Evolutionary conservation across 2,329 filamentous ascomycete genomes (phyloP).

Genomic region (Fusarium humuli): DNA sequence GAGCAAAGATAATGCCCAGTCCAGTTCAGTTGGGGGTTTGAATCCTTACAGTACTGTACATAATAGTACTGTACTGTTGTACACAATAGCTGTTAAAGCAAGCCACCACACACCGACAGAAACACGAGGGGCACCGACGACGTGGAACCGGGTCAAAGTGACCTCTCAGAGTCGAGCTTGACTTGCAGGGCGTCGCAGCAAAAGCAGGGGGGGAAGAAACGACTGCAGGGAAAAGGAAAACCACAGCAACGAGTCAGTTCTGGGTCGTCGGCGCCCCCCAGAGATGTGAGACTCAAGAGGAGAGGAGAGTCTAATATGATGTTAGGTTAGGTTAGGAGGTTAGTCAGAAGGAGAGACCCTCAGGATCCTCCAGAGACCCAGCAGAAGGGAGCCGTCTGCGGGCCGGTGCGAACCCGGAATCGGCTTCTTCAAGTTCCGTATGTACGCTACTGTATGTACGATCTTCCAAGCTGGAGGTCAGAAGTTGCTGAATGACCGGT

Average conservation of each 20-base stretch:
- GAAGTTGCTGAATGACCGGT: background rate
- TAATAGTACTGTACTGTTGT: background rate
- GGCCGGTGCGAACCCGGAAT: slow-evolving; percentile 43
- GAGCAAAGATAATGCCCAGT: background rate
- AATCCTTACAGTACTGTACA: background rate
- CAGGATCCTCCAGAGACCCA: slow-evolving; percentile 2
- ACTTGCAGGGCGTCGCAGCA: background rate
- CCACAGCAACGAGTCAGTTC: slow-evolving; percentile 38
- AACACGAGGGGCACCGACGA: slow-evolving; percentile 45
- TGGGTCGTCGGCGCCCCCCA: slow-evolving; percentile 5
- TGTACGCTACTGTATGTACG: slow-evolving; percentile 16
- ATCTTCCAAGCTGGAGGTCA: background rate
- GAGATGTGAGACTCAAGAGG: background rate
- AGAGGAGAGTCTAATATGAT: background rate
- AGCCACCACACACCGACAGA: slow-evolving; percentile 38
- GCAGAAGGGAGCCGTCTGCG: slow-evolving; percentile 19
- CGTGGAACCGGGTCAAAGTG: slow-evolving; percentile 48
- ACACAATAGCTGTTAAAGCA: slow-evolving; percentile 5
- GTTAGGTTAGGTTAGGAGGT: background rate
- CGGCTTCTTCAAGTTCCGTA: slow-evolving; percentile 35
- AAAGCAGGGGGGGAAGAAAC: slow-evolving; percentile 9
- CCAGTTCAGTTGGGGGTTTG: background rate
- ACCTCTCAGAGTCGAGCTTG: slow-evolving; percentile 31
- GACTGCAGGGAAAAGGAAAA: slow-evolving; percentile 27
- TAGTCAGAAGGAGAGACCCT: background rate